Evolutionary conservation across 805 yeast species (phyloP).

Genomic region (Hemisphaericaspora nanyangensis): DNA sequence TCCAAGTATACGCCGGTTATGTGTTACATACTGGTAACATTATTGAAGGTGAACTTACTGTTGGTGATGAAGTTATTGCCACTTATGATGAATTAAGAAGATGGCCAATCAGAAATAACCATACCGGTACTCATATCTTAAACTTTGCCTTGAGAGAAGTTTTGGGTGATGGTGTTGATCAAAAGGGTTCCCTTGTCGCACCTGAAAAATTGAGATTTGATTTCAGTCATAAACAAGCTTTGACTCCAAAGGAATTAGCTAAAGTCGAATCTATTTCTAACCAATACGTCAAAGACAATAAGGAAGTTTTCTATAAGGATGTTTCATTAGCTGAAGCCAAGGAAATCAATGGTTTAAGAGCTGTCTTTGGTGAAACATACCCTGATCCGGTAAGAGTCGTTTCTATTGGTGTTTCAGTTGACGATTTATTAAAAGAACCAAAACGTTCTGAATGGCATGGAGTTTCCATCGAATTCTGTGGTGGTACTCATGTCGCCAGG

Average conservation of each 20-base stretch:
- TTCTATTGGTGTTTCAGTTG: slow-evolving; percentile 88
- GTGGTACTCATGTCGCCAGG: slow-evolving; percentile 95
- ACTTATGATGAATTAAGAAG: slow-evolving; percentile 91
- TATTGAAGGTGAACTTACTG: slow-evolving; percentile 68
- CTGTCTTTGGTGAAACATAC: slow-evolving; percentile 97
- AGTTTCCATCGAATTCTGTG: slow-evolving; percentile 92
- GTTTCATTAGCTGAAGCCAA: slow-evolving; percentile 73
- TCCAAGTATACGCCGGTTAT: slow-evolving; percentile 89
- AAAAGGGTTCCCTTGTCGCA: slow-evolving; percentile 94
- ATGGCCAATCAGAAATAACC: slow-evolving; percentile 95
- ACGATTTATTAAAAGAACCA: slow-evolving; percentile 72
- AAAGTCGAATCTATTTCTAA: slow-evolving; percentile 75
- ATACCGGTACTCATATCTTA: slow-evolving; percentile 95
- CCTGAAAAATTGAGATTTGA: slow-evolving; percentile 95
- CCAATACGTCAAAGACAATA: slow-evolving; percentile 64
- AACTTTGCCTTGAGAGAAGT: slow-evolving; percentile 85
- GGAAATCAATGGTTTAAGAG: slow-evolving; percentile 81
- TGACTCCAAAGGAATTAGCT: slow-evolving; percentile 65
- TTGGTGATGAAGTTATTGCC: slow-evolving; percentile 73
- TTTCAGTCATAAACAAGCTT: slow-evolving; percentile 87
- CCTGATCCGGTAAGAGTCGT: slow-evolving; percentile 99
- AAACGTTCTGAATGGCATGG: slow-evolving; percentile 68
- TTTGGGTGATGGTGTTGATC: slow-evolving; percentile 85
- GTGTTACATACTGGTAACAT: slow-evolving; percentile 91
- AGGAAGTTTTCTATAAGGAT: slow-evolving; percentile 76